Base-by-base conservation (phyloP, 371 early-diverging fungal genomes). In the Homolaphlyctis polyrhiza region DNA sequence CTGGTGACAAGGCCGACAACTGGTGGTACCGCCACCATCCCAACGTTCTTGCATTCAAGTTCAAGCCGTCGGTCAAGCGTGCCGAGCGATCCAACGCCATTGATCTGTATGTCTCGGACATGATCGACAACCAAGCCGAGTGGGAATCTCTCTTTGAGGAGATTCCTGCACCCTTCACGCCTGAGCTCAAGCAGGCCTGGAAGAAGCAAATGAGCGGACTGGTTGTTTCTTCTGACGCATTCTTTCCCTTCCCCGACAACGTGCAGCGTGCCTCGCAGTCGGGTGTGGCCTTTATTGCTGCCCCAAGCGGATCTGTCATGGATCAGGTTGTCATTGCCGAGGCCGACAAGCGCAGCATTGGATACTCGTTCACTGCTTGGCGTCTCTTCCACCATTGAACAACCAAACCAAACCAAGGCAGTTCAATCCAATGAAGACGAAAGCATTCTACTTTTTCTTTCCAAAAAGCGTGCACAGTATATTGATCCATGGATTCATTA, bases 181-280 rank as follows among this genome's bases (percentile, higher is more conserved):
- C 78, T 27, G 87, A 82, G 55, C 94, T 95, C 74, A 89, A 91
- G 77, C 61, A 58, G 14, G 90, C 78, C 63, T 93, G 92, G 82
- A 85, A 90, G 81, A 74, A 72, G 58, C 61, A 83, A 67, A 77
- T 92, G 57, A 73, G 62, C 30, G 92, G 85, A 55, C 90, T 96
- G 34, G 90, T 90, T 14, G 80, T 95, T 8, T 87, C 92, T 1
- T 93, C 93, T 29, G 98, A 97, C 74, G 97, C 97, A 45, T 97
- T 97, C 88, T 97, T 97, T 93, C 98, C 98, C 70, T 97, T 97
- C 87, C 81, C 90, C 13, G 98, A 97, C 78, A 96, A 95, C 69
- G 80, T 97, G 62, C 90, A 91, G 72, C 86, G 98, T 57, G 97
- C 89, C 45, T 76, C 81, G 33, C 82, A 87, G 72, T 88, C 90